Base-by-base conservation (phyloP, 176 grass and related monocot genomes). In the Phoenix roebelenii region DNA sequence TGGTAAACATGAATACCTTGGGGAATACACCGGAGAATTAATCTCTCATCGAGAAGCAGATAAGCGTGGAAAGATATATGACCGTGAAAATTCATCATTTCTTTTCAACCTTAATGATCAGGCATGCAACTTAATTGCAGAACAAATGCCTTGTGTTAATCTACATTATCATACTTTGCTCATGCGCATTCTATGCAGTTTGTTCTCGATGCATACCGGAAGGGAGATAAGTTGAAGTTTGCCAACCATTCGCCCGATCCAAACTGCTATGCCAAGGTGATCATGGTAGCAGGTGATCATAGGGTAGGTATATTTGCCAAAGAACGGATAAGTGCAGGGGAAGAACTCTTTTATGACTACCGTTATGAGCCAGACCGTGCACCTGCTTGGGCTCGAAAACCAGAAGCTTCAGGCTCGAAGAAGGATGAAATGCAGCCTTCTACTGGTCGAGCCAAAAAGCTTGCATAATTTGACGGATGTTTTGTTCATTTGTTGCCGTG, bases 41-140 rank as follows among this genome's bases (percentile, higher is more conserved):
- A 91, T 97, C 54, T 91, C 92, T 53, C 92, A 97, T 58, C 78
- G 85, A 70, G 92, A 97, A 74, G 92, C 92, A 66, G 92, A 91
- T 29, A 97, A 91, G 70, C 92, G 87, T 22, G 92, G 87, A 51
- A 97, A 97, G 76, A 97, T 97, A 64, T 97, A 97, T 0, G 92
- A 97, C 59, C 92, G 92, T 52, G 92, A 97, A 68, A 97, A 91
- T 39, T 91, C 92, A 5, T 90, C 92, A 0, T 97, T 96, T 66
- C 92, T 96, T 67, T 96, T 96, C 69, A 96, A 96, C 75, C 57
- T 96, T 53, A 97, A 97, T 74, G 89, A 97, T 63, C 83, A 97
- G 87, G 92, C 79, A 61, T 63, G 72, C 61, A 23, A 65, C 32
- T 53, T n/a, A 30, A 53, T 6, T 58, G 35, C 35, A 44, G 12